phyloP scores from a whole-genome alignment of 768 basidiomycete genomes.

The Galerina sulciceps region DNA sequence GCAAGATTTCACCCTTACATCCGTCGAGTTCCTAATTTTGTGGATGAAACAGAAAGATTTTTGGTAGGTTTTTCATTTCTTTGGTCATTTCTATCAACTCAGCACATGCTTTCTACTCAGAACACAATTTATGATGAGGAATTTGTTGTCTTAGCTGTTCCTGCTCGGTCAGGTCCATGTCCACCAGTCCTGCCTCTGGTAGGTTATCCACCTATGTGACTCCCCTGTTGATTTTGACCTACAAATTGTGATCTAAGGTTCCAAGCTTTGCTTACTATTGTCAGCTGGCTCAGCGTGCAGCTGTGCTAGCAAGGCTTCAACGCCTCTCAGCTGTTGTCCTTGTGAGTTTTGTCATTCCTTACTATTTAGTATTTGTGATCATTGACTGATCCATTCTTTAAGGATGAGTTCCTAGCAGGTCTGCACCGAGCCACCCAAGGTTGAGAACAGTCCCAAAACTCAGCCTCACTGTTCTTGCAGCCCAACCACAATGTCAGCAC shows the following conservation, averaged over 20 bases:
- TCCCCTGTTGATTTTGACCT: neutral
- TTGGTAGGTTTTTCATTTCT: neutral
- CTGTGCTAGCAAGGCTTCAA: neutral
- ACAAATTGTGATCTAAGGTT: neutral
- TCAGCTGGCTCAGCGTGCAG: neutral
- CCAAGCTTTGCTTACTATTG: neutral
- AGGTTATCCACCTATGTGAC: neutral
- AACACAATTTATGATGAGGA: conserved; percentile 32
- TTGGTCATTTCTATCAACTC: neutral
- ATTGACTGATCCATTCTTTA: neutral
- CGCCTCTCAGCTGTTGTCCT: conserved; percentile 6
- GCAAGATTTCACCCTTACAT: conserved; percentile 12
- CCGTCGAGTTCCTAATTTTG: neutral
- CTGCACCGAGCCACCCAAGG: conserved; percentile 6
- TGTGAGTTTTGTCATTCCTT: conserved; percentile 4
- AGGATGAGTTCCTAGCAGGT: conserved; percentile 20
- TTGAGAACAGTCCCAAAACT: neutral
- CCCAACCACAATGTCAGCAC: no score
- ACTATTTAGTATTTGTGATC: neutral
- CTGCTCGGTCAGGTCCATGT: conserved; percentile 4
- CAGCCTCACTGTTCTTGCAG: no score
- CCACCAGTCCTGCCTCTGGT: conserved; percentile 5
- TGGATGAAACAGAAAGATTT: neutral
- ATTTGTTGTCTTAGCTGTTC: conserved; percentile 19
- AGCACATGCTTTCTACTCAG: conserved; percentile 11